These are phyloP conservation scores for Penicillium sp. DNA, from an alignment of 2,329 filamentous ascomycete genomes.

Conservation along the genomic window DNA sequence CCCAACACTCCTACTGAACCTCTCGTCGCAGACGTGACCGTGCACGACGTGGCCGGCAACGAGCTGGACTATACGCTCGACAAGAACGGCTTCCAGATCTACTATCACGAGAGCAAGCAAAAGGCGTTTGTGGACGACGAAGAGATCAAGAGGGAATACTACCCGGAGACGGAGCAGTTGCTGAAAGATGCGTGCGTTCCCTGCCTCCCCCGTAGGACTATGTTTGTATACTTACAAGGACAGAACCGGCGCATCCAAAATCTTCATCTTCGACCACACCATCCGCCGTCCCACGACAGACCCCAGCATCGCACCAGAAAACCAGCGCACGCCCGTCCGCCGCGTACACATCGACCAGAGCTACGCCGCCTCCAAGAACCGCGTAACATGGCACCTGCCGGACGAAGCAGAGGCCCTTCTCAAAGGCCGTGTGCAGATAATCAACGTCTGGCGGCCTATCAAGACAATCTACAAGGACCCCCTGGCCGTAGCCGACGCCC, in stretches of 20 bases:
- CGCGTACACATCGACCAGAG: slow-evolving; percentile 53
- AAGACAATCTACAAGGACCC: slow-evolving; percentile 52
- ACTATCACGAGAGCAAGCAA: slow-evolving; percentile 37
- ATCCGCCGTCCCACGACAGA: slow-evolving; percentile 39
- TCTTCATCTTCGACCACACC: slow-evolving; percentile 51
- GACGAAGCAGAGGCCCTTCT: slow-evolving; percentile 42
- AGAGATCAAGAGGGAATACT: slow-evolving; percentile 40
- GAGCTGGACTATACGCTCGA: slow-evolving; percentile 44
- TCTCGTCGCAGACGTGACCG: slow-evolving; percentile 37
- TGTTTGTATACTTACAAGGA: not conserved
- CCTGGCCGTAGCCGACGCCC: slow-evolving; percentile 51
- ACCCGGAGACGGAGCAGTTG: slow-evolving; percentile 46
- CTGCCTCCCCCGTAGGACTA: no score
- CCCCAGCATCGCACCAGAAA: slow-evolving; percentile 17
- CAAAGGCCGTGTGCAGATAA: slow-evolving; percentile 45
- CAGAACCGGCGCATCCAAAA: slow-evolving; percentile 39
- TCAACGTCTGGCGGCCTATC: slow-evolving; percentile 52
- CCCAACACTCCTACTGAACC: slow-evolving; percentile 34
- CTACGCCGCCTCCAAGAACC: slow-evolving; percentile 39
- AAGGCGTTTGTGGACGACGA: slow-evolving; percentile 41
- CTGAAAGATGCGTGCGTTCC: slow-evolving; percentile 37
- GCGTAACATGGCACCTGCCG: slow-evolving; percentile 43
- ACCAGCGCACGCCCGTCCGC: slow-evolving; percentile 43
- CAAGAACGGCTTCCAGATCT: slow-evolving; percentile 44
- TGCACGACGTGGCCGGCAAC: slow-evolving; percentile 42